Base-by-base conservation (phyloP, 331 rosid genomes). In the Pyracantha coccinea region DNA sequence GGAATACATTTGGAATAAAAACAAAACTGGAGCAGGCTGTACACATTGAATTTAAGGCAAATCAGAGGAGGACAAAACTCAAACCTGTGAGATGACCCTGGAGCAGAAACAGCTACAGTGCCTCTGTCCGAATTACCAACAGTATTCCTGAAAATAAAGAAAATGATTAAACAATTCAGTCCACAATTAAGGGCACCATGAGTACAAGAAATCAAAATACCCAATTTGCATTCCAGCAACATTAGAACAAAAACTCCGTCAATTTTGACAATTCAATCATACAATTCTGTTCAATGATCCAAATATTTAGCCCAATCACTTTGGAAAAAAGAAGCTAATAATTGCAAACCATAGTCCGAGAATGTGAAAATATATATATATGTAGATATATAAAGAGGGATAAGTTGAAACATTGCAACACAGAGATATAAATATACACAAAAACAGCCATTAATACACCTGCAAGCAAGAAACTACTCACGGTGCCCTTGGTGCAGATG, bases 81-180 rank as follows among this genome's bases (percentile, higher is more conserved):
- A 66, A 50, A 92, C 97, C 99, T 92, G 77, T 94, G 93, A 77
- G 96, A 88, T 78, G 93, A 89, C 72, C 96, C 93, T 76, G 89
- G 57, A 67, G 87, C 83, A 71, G 96, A 71, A 62, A 89, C 59
- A 69, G 87, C 68, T 7, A 80, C 72, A 31, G 87, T 82, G 82
- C 75, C 88, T 81, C 86, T 86, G 64, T 93, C 85, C 8, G 83
- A 85, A 79, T 83, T 87, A 63, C 89, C 90, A 76, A 17, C 69
- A 68, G 84, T 84, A 28, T 72, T 90, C 89, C 99, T 94, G 88
- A 16, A 52, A 32, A 52, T 71, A 61, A 32, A 80, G 31, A 25
- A 27, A 25, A 60, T n/a, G 21, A 79, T 76, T 20, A 77, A 62
- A 74, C 31, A 82, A 66, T 74, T 41, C 54, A 77, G 44, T 41